Evolutionary conservation across 768 basidiomycete genomes (phyloP).

Genomic region (Suillus cothurnatus): DNA sequence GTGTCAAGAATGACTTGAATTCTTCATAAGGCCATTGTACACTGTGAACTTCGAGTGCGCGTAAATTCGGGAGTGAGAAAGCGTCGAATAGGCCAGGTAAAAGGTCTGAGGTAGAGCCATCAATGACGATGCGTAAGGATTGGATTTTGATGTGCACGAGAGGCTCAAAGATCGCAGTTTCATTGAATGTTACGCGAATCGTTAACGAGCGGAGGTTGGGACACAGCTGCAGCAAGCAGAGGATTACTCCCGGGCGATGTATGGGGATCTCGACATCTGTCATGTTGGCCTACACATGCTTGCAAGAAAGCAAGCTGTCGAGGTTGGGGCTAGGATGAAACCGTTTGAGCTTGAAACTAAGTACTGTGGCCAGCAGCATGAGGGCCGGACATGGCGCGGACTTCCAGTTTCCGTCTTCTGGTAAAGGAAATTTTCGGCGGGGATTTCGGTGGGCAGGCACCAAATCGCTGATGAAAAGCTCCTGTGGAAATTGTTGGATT

Average conservation of each 20-base stretch:
- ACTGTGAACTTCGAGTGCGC: slow-evolving; percentile 13
- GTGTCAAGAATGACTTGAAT: slow-evolving; percentile 21
- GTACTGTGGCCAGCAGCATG: background rate
- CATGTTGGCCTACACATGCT: slow-evolving; percentile 23
- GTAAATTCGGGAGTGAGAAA: slow-evolving; percentile 19
- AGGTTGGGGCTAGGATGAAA: too few relatives aligned
- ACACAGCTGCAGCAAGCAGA: background rate
- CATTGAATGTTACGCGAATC: background rate
- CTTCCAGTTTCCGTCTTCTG: slow-evolving; percentile 20
- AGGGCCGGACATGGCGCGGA: slow-evolving; percentile 18
- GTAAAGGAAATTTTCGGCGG: slow-evolving; percentile 41
- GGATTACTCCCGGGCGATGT: background rate
- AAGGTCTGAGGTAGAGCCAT: too few relatives aligned
- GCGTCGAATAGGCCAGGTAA: slow-evolving; percentile 11
- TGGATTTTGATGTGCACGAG: slow-evolving; percentile 17
- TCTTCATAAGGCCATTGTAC: slow-evolving; percentile 19
- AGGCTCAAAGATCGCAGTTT: background rate
- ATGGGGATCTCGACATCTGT: slow-evolving; percentile 16
- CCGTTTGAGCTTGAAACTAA: too few relatives aligned
- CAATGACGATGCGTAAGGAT: slow-evolving; percentile 13
- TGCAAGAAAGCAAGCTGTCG: too few relatives aligned
- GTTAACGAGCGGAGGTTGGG: background rate
- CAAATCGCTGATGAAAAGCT: slow-evolving; percentile 33
- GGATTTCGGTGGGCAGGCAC: slow-evolving; percentile 46
- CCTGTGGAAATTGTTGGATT: slow-evolving; percentile 12